A percentile compares a stretch with the other conserved stretches of the same genome.
Evolutionary conservation across 2,329 filamentous ascomycete species (phyloP).

Genomic region (Ustilaginoidea virens): DNA sequence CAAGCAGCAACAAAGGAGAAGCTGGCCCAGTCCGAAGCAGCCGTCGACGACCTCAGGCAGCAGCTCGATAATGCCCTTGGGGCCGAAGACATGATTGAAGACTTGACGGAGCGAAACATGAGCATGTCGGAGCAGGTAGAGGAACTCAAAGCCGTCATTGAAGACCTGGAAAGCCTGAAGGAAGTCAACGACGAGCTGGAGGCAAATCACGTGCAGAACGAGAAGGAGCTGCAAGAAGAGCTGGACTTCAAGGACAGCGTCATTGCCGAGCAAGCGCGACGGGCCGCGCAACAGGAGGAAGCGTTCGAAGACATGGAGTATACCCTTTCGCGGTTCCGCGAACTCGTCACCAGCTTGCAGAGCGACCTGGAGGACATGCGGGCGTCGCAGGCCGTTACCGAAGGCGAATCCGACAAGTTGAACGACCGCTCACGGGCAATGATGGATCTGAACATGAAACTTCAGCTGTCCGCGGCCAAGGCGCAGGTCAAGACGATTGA

Average conservation of each 20-base stretch:
- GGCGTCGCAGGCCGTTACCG: constrained; percentile 80
- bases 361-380: constrained; percentile 82
- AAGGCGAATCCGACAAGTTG: constrained; percentile 82
- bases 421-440: constrained; percentile 80
- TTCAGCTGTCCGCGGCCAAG: constrained; percentile 80
- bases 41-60: constrained; percentile 72
- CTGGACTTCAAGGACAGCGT: constrained; percentile 77
- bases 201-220: constrained; percentile 79
- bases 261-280: constrained; percentile 66
- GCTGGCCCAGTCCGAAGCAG: constrained; percentile 54
- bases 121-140: constrained; percentile 69
- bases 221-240: constrained; percentile 89
- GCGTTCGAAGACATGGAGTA: constrained; percentile 78
- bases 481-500: constrained; percentile 91
- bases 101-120: constrained; percentile 78
- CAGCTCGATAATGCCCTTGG: constrained; percentile 81
- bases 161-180: constrained; percentile 76
- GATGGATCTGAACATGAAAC: constrained; percentile 91
- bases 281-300: constrained; percentile 61
- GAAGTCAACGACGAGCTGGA: constrained; percentile 93
- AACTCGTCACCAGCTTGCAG: constrained; percentile 75
- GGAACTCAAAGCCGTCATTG: constrained; percentile 65
- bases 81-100: constrained; percentile 87
- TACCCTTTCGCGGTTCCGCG: constrained; percentile 74
- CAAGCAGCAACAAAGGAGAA: constrained; percentile 58